Conservation (phyloP, 768 basidiomycete species). For the Boletus reticuloceps region DNA sequence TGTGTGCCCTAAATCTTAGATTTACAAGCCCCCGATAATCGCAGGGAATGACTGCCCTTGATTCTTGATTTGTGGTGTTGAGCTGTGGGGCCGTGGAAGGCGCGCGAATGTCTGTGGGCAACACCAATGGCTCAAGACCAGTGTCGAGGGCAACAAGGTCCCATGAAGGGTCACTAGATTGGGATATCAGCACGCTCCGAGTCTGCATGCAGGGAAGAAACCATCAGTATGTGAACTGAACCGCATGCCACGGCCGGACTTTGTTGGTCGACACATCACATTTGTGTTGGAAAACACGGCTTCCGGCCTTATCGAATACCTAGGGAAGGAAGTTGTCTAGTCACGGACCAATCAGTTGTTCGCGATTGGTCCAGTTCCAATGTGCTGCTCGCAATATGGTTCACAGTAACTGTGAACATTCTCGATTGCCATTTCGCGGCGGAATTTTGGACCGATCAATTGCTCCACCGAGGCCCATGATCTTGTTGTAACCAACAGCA, state of each 20-base stretch:
- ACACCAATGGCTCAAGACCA: neutral
- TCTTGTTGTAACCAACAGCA: neutral
- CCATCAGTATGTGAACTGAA: neutral
- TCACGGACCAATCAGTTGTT: too few relatives aligned
- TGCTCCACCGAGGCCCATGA: neutral
- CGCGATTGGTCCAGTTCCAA: too few relatives aligned
- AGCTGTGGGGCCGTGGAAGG: neutral
- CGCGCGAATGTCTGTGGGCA: neutral
- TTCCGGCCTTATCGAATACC: neutral
- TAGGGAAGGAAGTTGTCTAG: too few relatives aligned
- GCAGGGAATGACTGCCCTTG: constrained; percentile 9
- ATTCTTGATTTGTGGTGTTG: neutral
- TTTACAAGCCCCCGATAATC: constrained; percentile 6
- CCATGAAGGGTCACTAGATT: neutral
- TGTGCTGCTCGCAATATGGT: neutral
- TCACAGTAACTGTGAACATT: neutral
- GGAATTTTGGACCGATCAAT: too few relatives aligned
- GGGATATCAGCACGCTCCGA: neutral
- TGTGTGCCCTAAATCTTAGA: constrained; percentile 13
- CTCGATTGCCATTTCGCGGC: too few relatives aligned
- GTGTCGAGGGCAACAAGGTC: neutral
- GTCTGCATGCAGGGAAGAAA: neutral
- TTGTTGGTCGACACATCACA: neutral
- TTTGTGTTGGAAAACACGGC: neutral
- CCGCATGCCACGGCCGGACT: neutral